phyloP scores from a whole-genome alignment of 1,284 basidiomycete genomes.

The Fomes fomentarius region DNA sequence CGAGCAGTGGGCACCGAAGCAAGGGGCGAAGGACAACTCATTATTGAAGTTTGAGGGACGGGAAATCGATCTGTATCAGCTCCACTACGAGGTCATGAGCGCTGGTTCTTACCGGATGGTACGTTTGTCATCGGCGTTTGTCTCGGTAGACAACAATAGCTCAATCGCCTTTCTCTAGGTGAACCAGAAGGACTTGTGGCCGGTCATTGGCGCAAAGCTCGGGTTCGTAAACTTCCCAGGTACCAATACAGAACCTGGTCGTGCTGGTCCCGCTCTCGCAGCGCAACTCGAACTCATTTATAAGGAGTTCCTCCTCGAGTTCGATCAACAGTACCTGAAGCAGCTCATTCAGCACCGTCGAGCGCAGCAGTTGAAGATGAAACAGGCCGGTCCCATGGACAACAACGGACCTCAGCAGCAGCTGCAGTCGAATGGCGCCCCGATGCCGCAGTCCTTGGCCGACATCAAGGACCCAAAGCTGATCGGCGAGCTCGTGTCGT shows the following conservation, averaged over 20 bases:
- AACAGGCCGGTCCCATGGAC: background rate
- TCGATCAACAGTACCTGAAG: slow-evolving; percentile 58
- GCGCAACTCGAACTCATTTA: slow-evolving; percentile 63
- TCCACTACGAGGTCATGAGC: slow-evolving; percentile 60
- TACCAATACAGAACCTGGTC: slow-evolving; percentile 55
- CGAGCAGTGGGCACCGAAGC: slow-evolving; percentile 47
- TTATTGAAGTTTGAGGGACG: slow-evolving; percentile 52
- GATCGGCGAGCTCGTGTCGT: slow-evolving; percentile 45
- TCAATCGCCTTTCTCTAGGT: slow-evolving; percentile 43
- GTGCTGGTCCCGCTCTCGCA: slow-evolving; percentile 60
- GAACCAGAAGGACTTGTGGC: slow-evolving; percentile 60
- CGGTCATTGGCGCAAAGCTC: slow-evolving; percentile 63
- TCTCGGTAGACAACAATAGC: too few species aligned
- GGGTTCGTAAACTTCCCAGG: slow-evolving; percentile 65
- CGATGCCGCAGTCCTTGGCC: background rate
- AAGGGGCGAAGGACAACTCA: slow-evolving; percentile 42
- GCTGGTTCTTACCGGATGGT: slow-evolving; percentile 57
- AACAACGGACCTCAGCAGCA: too few species aligned
- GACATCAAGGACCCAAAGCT: slow-evolving; percentile 33
- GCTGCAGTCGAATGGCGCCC: background rate
- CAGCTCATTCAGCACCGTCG: slow-evolving; percentile 21
- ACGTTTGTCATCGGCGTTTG: too few species aligned
- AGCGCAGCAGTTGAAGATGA: slow-evolving; percentile 10
- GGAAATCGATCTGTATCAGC: slow-evolving; percentile 54
- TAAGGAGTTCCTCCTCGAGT: slow-evolving; percentile 54